Evolutionary conservation across 176 grass and related monocot genomes (phyloP), one percentile per base, ranked within the genome.

Genomic region (Puccinellia tenuiflora): DNA sequence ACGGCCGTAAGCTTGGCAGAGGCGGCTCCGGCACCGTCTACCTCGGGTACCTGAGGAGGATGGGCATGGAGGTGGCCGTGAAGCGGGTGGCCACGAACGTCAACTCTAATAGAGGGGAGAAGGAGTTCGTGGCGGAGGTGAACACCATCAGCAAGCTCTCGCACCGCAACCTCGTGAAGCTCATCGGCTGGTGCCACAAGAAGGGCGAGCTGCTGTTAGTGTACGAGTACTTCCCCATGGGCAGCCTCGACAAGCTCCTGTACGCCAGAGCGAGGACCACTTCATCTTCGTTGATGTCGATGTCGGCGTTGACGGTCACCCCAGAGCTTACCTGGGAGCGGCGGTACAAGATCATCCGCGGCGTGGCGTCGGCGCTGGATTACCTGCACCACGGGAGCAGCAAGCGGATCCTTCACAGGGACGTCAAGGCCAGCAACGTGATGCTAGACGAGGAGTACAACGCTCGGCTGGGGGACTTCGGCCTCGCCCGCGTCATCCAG

Each of bases 361-460:
- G 91, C n/a, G 80, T 92, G 63, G 87, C 91, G 21, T 87, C 91
- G 3, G 77, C 84, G 20, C 65, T 92, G 38, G 91, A 90, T 4
- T 92, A 89, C 80, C 84, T 90, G 47, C 91, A 92, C 84, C 84
- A 92, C 47, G 91, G 87, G 2, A 89, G 87, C 84, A 86, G 71
- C 84, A 87, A 10, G 62, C 81, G 76, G 30, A 79, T 92, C 30
- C 84, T 92, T 4, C 91, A 85, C 84, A 46, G 87, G 11, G 87
- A 92, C 77, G 80, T 92, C 24, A 92, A 92, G 91, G 80, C 77
- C 34, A 90, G 91, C 87, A 92, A 92, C 54, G 84, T 92, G 70
- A 90, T 92, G 91, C 84, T 92, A 13, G 87, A 89, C 73, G 77
- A 12, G 20, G 87, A 37, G 18, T 87, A 89, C 81, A 77, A 67